These are phyloP conservation scores for Avicennia marina DNA, from an alignment of 257 asterid genomes.

Conservation along the genomic window DNA sequence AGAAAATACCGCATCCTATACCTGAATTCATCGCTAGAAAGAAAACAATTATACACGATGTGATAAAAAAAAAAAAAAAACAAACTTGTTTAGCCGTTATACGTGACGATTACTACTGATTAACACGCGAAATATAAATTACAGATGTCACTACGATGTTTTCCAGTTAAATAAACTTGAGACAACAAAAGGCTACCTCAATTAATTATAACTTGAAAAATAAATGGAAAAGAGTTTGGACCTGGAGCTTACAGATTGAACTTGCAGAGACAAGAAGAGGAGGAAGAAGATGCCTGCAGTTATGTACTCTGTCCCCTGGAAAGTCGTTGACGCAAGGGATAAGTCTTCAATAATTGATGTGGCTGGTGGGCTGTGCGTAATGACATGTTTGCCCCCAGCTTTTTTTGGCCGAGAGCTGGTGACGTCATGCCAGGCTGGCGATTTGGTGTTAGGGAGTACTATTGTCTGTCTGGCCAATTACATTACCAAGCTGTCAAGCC, in stretches of 20 bases:
- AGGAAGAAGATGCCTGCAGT: slow-evolving; percentile 11
- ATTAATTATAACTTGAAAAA: not conserved
- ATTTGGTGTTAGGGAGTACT: slow-evolving; percentile 9
- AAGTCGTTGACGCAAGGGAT: slow-evolving; percentile 18
- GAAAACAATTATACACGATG: no score
- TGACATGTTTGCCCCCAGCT: slow-evolving; percentile 29
- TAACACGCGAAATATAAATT: no score
- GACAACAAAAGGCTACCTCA: not conserved
- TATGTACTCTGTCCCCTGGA: slow-evolving; percentile 7
- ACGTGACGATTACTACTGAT: no score
- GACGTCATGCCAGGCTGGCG: slow-evolving; percentile 10
- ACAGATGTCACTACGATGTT: no score
- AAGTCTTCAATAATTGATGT: slow-evolving; percentile 10
- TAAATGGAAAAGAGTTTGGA: not conserved
- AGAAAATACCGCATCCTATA: no score
- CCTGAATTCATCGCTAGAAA: no score
- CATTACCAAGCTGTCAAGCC: no score
- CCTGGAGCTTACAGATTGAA: slow-evolving; percentile 20
- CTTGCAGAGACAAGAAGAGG: slow-evolving; percentile 11
- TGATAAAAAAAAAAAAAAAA: no score
- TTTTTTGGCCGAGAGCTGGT: not conserved
- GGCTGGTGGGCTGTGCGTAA: slow-evolving; percentile 16
- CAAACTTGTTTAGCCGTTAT: no score
- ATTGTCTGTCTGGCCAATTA: no score
- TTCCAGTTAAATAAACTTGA: no score